Evolutionary conservation across 768 basidiomycete species (phyloP).

Genomic region (Boletales sp.): DNA sequence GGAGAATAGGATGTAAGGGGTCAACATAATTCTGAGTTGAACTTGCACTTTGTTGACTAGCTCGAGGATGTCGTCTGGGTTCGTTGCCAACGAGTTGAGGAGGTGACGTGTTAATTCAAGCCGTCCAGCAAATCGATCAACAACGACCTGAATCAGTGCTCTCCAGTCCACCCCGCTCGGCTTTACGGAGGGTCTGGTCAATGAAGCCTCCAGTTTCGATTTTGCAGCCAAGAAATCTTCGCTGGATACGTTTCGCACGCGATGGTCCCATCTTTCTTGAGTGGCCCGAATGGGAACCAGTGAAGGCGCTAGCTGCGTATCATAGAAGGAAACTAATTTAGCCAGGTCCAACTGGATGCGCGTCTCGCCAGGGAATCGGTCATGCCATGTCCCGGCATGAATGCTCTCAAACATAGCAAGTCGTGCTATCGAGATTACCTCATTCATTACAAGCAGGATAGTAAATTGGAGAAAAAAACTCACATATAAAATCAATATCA

Average conservation of each 20-base stretch:
- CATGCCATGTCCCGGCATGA: conserved; percentile 29
- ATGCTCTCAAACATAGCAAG: conserved; percentile 1
- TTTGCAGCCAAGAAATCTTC: conserved; percentile 15
- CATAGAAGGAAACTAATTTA: conserved; percentile 36
- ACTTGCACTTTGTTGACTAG: conserved; percentile 10
- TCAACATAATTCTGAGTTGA: conserved; percentile 27
- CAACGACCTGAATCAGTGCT: conserved; percentile 25
- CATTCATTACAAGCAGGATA: background rate
- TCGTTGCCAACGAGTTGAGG: conserved; percentile 10
- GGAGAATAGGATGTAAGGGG: conserved; percentile 25
- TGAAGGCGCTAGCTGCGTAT: conserved; percentile 29
- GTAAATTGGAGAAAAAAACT: background rate
- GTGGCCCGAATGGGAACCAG: conserved; percentile 24
- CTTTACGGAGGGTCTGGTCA: conserved; percentile 8
- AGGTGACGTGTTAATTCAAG: conserved; percentile 27
- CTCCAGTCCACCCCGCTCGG: conserved; percentile 35
- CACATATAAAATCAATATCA: background rate
- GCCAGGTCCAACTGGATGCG: conserved; percentile 33
- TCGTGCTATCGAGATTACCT: background rate
- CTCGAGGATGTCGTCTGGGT: conserved; percentile 1
- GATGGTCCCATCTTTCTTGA: conserved; percentile 31
- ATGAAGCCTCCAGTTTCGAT: conserved; percentile 5
- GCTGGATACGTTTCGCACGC: conserved; percentile 23
- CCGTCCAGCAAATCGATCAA: conserved; percentile 31
- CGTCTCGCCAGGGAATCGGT: conserved; percentile 34